Evolutionary conservation across 2,329 filamentous ascomycete species (phyloP), one percentile per base, ranked within the genome.

Genomic region (Arthrocladium fulminans): DNA sequence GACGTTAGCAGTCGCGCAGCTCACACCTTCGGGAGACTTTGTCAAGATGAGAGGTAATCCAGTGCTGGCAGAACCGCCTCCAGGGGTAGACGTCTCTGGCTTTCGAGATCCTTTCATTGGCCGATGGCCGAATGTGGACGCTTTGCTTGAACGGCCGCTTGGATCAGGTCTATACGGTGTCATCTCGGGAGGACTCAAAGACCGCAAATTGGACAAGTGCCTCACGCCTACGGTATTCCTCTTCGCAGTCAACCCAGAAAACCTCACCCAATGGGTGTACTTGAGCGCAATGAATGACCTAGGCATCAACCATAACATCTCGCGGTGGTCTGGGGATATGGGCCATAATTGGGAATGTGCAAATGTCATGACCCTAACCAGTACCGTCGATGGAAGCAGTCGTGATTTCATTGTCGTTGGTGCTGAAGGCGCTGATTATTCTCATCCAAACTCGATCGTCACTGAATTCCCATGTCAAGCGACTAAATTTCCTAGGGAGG

Each of bases 271-370:
- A 9, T 76, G 74, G 74, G 53, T 60, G 15, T 76, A 71, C 34
- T 39, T 72, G 4, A 71, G 72, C 1, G 63, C 65, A 2, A 57
- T 76, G 20, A 54, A 69, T 3, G 61, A 72, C 42, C 53, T 72
- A 3, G 65, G 65, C 0, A 53, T 66, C 7, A 69, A 69, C 20
- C 63, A 65, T 23, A 59, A 59, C 4, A 58, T 66, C 0, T 69
- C 70, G 0, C 60, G 63, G 40, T 76, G 74, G 73, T 69, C 67
- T 0, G 71, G 73, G 2, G 71, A 76, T 38, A 63, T 73, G 9
- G 74, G 73, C 0, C 61, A 68, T 8, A 77, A 77, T 45, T 75
- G 73, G 72, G 73, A 76, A 52, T 70, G 71, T 8, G 67, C 65
- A 19, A 75, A 73, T 53, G 66, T 75, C 39, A 59, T 70, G 53